Conservation (phyloP, 306 rosid species). For the Castanea crenata region DNA sequence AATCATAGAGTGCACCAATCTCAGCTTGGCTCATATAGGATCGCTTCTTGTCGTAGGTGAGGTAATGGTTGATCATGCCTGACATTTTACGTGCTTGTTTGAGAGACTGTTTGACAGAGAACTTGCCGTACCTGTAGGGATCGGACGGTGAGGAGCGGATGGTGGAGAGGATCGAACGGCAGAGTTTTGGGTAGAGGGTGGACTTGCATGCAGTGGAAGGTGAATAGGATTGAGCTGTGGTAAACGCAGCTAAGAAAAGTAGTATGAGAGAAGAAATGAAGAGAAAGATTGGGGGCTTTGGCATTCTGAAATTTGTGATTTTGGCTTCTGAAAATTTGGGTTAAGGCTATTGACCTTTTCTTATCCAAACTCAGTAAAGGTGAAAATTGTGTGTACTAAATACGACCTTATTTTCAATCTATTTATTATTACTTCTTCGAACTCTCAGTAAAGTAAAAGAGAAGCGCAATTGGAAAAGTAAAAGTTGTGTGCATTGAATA, state of each 20-base stretch:
- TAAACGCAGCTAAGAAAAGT: not conserved
- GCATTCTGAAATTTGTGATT: constrained; percentile 11
- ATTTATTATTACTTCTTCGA: no score
- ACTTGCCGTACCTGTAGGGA: constrained; percentile 57
- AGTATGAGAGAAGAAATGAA: constrained; percentile 9
- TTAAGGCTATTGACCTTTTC: no score
- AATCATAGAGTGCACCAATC: constrained; percentile 52
- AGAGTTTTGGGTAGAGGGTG: constrained; percentile 71
- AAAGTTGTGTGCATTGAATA: no score
- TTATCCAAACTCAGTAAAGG: no score
- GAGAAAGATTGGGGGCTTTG: constrained; percentile 3
- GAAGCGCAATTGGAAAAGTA: no score
- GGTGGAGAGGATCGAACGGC: constrained; percentile 66
- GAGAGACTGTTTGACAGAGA: constrained; percentile 64
- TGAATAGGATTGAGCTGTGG: constrained; percentile 2
- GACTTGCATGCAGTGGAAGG: constrained; percentile 51
- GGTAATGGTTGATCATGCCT: constrained; percentile 28
- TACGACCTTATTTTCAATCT: no score
- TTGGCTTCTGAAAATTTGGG: no score
- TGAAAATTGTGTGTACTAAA: no score
- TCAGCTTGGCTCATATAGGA: constrained; percentile 24
- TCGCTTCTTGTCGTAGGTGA: constrained; percentile 9
- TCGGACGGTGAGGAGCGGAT: constrained; percentile 51
- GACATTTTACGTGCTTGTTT: constrained; percentile 53
- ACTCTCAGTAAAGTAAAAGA: no score